Base-by-base conservation (phyloP, 345 rosid species). In the Boechera divaricarpa region DNA sequence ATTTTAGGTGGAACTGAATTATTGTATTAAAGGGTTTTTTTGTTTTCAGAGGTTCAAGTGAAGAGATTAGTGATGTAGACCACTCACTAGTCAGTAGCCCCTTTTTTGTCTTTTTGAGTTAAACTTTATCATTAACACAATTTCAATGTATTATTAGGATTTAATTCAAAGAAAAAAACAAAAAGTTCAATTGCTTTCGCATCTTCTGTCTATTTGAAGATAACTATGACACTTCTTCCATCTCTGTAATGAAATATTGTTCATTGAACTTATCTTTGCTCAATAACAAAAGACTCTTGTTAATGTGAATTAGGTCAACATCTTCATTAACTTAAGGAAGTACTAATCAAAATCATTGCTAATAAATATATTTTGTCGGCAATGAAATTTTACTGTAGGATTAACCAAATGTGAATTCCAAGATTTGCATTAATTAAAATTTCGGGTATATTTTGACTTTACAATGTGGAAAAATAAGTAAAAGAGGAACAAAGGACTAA, bases 361-460 rank as follows among this genome's bases (percentile, higher is more conserved):
- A 31, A 53, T 15, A 3, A 12, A 47, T 54, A 26, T 49, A 58
- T 18, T 6, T 5, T 78, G 77, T 78, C 81, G 81, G 77, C 77
- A 72, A 65, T 66, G 42, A 72, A 58, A 57, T 21, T 39, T 0
- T 10, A 66, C 74, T 78, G 64, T 78, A 39, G 63, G 74, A 72
- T 72, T 78, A 67, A 73, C 74, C 64, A 78, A 59, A 67, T 67
- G 70, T 66, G 63, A 72, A 77, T 63, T 33, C 33, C 28, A 55
- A 77, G 44, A 44, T 63, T 63, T 48, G 48, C 31, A 55, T 63
- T 71, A 11, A 64, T 63, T 63, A 36, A 63, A 56, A 35, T 47
- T 56, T 77, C 26, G 48, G n/a, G 66, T 71, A 57, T 69, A 13
- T 64, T 21, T 29, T 78, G 64, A 73, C 78, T 78, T 78, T 73